A percentile compares a stretch with the other conserved stretches of the same genome.
Evolutionary conservation across 345 rosid genomes (phyloP).

Genomic region (Melaleuca alternifolia): DNA sequence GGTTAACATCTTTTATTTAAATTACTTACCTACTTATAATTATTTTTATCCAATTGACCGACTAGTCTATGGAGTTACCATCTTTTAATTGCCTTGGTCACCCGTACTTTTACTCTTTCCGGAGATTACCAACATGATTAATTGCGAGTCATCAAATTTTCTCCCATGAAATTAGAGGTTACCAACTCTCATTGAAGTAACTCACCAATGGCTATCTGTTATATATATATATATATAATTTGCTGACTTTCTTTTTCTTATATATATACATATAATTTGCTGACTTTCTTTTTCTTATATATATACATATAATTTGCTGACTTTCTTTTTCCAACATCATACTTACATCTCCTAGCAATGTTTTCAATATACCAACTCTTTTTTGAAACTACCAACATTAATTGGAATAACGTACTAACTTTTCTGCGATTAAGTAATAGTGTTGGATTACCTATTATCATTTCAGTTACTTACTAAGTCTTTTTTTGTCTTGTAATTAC

Average conservation of each 20-base stretch:
- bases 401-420: background rate
- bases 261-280: background rate
- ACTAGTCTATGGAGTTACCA: background rate
- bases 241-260: background rate
- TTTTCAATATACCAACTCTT: background rate
- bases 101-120: background rate
- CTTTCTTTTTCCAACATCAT: background rate
- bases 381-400: background rate
- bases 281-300: background rate
- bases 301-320: background rate
- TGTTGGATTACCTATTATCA: background rate
- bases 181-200: background rate
- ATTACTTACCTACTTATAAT: background rate
- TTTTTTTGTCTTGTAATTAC: background rate
- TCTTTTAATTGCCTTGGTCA: background rate
- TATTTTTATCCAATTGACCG: background rate
- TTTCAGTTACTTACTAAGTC: background rate
- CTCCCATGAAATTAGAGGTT: background rate
- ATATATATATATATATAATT: background rate
- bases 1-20: background rate
- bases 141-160: background rate
- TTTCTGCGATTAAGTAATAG: background rate
- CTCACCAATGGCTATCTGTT: background rate
- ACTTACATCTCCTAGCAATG: background rate
- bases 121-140: background rate